These are phyloP conservation scores for Helianthus tuberosus DNA, from an alignment of 129 eudicot species.

Conservation along the genomic window DNA sequence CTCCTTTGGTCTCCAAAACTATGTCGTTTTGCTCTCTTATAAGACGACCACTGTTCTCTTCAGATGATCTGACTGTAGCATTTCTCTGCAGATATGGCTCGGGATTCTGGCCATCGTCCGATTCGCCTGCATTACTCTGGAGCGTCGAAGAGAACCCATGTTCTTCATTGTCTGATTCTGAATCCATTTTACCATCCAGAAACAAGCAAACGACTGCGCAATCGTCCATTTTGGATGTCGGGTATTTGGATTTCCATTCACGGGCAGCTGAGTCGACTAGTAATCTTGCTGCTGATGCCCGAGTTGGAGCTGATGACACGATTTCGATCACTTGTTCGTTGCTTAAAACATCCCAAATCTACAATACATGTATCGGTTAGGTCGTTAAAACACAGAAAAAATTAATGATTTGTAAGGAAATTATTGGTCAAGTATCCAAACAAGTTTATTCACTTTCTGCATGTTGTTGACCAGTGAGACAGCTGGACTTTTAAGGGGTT, in stretches of 20 bases:
- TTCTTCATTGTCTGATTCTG: conserved; percentile 90
- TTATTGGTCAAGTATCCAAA: too few species aligned
- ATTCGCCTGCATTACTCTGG: conserved; percentile 74
- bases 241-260: conserved; percentile 91
- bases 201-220: conserved; percentile 96
- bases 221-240: conserved; percentile 95
- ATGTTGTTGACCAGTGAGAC: too few species aligned
- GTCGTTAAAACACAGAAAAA: not conserved
- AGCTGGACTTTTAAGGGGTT: too few species aligned
- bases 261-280: conserved; percentile 88
- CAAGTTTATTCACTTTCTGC: too few species aligned
- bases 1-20: conserved; percentile 43
- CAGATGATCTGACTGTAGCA: conserved; percentile 69
- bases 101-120: conserved; percentile 80
- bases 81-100: conserved; percentile 78
- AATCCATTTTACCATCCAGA: conserved; percentile 85
- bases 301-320: conserved; percentile 70
- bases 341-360: conserved; percentile 98
- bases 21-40: conserved; percentile 36
- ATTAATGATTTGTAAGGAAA: too few species aligned
- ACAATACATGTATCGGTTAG: not conserved
- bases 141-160: conserved; percentile 78
- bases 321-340: conserved; percentile 89
- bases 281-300: conserved; percentile 85
- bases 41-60: conserved; percentile 47